Percentiles rank a stretch among this genome's conserved stretches.
phyloP scores from a whole-genome alignment of 2,329 filamentous ascomycete genomes.

The Aureobasidium lini region DNA sequence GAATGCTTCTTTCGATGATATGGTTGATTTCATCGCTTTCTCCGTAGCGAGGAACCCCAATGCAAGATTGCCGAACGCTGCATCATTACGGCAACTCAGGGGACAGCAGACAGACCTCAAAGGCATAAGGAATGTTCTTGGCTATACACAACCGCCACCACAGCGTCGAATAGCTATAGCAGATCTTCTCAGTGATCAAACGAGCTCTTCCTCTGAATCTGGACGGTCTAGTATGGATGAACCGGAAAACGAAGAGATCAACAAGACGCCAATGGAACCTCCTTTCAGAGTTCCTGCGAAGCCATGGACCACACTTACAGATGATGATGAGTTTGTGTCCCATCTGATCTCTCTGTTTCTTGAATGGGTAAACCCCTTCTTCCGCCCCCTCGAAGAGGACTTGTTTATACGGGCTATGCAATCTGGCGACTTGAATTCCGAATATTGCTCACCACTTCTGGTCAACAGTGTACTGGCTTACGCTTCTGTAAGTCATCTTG shows the following conservation, averaged over 20 bases:
- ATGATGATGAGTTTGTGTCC: constrained; percentile 25
- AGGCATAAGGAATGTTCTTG: background rate
- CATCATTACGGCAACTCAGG: background rate
- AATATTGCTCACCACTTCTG: constrained; percentile 30
- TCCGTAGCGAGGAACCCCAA: background rate
- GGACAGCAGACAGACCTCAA: background rate
- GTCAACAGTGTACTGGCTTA: constrained; percentile 29
- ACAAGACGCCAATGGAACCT: background rate
- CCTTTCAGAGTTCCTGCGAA: constrained; percentile 22
- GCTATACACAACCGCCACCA: background rate
- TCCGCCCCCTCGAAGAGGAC: constrained; percentile 28
- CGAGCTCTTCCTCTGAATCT: background rate
- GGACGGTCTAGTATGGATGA: background rate
- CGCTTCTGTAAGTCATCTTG: constrained; percentile 5
- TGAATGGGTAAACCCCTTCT: constrained; percentile 20
- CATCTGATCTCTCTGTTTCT: constrained; percentile 25
- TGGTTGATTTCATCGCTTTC: constrained; percentile 8
- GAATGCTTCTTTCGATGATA: constrained; percentile 16
- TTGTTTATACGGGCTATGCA: constrained; percentile 31
- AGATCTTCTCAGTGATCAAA: background rate
- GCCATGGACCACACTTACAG: constrained; percentile 26
- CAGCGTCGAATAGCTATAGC: background rate
- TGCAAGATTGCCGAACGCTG: background rate
- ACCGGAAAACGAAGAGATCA: background rate
- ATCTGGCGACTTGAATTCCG: constrained; percentile 21